phyloP scores from a whole-genome alignment of 2,329 filamentous ascomycete genomes.

The Bertia moriformis region DNA sequence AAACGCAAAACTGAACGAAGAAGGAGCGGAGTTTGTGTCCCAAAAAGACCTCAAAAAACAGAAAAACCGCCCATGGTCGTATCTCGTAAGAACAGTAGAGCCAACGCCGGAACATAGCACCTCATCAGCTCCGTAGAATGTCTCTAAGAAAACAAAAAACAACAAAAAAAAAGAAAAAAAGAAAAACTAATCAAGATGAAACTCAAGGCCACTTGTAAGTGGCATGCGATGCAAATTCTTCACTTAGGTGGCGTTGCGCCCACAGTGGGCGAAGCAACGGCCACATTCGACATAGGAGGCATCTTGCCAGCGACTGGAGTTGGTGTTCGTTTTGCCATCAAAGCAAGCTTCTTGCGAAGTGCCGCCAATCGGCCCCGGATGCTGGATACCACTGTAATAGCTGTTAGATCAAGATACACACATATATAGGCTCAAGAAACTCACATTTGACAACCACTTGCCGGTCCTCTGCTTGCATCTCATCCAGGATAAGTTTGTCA shows the following conservation, averaged over 20 bases:
- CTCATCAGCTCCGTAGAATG: too few species aligned
- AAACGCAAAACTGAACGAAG: too few species aligned
- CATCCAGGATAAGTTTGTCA: slow-evolving; percentile 20
- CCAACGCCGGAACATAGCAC: too few species aligned
- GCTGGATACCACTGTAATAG: slow-evolving; percentile 24
- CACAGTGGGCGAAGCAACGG: slow-evolving; percentile 14
- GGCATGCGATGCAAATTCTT: too few species aligned
- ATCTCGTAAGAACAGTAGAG: too few species aligned
- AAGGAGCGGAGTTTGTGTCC: too few species aligned
- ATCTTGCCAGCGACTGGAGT: slow-evolving; percentile 11
- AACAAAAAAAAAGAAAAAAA: too few species aligned
- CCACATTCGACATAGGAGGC: slow-evolving; percentile 13
- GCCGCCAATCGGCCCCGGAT: slow-evolving; percentile 26
- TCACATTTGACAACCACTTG: slow-evolving; percentile 28
- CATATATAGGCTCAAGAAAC: slow-evolving; percentile 7
- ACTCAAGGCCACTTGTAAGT: too few species aligned
- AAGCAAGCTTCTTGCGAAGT: slow-evolving; percentile 28
- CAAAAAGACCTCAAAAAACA: too few species aligned
- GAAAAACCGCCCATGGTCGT: too few species aligned
- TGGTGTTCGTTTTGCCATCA: slow-evolving; percentile 24
- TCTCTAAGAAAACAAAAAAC: too few species aligned
- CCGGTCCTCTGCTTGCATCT: slow-evolving; percentile 25
- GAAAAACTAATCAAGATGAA: too few species aligned
- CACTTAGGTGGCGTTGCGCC: slow-evolving; percentile 9
- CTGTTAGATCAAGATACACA: slow-evolving; percentile 8